A percentile compares a stretch with the other conserved stretches of the same genome.
Evolutionary conservation across 352 stramenopile genomes (phyloP).

Genomic region (Pythium dissimile): DNA sequence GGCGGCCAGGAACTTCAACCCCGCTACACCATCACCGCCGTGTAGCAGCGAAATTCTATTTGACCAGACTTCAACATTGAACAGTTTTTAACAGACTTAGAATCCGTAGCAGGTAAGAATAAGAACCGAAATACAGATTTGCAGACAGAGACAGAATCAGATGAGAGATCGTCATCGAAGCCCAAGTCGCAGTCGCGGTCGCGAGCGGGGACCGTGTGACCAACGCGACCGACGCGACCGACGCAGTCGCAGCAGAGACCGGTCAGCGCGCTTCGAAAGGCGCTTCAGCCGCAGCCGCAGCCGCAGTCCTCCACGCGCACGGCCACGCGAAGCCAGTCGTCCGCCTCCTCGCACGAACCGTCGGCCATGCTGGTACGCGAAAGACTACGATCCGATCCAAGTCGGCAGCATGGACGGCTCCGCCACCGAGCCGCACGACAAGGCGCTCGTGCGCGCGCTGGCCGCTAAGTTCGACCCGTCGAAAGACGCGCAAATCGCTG

Average conservation of each 20-base stretch:
- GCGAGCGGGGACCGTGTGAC: background rate
- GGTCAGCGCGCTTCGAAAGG: background rate
- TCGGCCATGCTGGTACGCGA: slow-evolving; percentile 51
- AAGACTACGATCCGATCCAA: slow-evolving; percentile 62
- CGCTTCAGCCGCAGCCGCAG: background rate
- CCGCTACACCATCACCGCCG: slow-evolving; percentile 9
- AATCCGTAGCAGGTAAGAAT: too few species aligned
- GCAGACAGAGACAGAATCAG: too few species aligned
- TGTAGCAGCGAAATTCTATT: background rate
- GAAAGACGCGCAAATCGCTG: slow-evolving; percentile 56
- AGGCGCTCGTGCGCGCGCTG: slow-evolving; percentile 51
- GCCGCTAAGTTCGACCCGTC: slow-evolving; percentile 45
- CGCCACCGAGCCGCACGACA: slow-evolving; percentile 57
- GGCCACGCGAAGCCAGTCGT: background rate
- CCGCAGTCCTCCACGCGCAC: background rate
- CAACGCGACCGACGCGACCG: slow-evolving; percentile 11
- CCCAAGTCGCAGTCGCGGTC: slow-evolving; percentile 3
- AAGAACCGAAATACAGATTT: too few species aligned
- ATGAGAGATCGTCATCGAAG: slow-evolving; percentile 9
- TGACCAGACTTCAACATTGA: too few species aligned
- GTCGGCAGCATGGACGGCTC: slow-evolving; percentile 74
- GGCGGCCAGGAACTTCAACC: slow-evolving; percentile 22
- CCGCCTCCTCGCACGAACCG: background rate
- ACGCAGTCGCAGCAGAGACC: slow-evolving; percentile 18
- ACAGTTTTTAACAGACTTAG: background rate